Base-by-base conservation (phyloP, 805 yeast species). In the Hermanozyma aechmeae region DNA sequence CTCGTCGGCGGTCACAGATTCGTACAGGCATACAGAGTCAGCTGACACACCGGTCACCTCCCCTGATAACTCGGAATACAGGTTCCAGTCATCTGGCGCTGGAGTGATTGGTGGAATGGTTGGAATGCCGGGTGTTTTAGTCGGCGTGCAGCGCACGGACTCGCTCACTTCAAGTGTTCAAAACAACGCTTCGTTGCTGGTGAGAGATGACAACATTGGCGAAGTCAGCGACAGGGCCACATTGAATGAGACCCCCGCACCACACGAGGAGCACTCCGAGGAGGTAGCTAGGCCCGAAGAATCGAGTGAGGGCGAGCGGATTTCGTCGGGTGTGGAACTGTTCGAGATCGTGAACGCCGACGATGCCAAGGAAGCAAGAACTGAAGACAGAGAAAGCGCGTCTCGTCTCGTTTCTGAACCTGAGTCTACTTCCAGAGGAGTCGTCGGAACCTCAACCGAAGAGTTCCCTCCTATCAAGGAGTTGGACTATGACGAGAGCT, bases 151-250 rank as follows among this genome's bases (percentile, higher is more conserved):
- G 66, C 33, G 92, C 43, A 82, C 93, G 2, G 81, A 78, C 34
- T 82, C 95, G 0, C 72, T 81, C 23, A 82, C 96, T 0, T 85
- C 96, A 0, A 82, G 95, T 25, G 93, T 86, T 19, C 89, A 81
- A 44, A 87, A 87, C 56, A 86, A 89, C 51, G 85, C 96, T 2
- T 87, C 96, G 0, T 73, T 76, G 54, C 82, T 95, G 14, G 94
- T 85, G 6, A 75, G 95, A 35, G 95, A 82, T 38, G 95, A 63
- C 36, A 63, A 62, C 32, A 56, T 62, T 24, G 69, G 60, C 13
- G 62, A 56, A 16, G 49, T 58, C 5, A 61, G 68, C 33, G 68
- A 62, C 29, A 56, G 63, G 26, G 69, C 58, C 10, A 58, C 66
- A 3, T 40, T 61, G 38, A 65, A 30, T 6, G 39, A 38, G 7